These are phyloP conservation scores for Silene conica DNA, from an alignment of 148 eudicot species.

Conservation along the genomic window DNA sequence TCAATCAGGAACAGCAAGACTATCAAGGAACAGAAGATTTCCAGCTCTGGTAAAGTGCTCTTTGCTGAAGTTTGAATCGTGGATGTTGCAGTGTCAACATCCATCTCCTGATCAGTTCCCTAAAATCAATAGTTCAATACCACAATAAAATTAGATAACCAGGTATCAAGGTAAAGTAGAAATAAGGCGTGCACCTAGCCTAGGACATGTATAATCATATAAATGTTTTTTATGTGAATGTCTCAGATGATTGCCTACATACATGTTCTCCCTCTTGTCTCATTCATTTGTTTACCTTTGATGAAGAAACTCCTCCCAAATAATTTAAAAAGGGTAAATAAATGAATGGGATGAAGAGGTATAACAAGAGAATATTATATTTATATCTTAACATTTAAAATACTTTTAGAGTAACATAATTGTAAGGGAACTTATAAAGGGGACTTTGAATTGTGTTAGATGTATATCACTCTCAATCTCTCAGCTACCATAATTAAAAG, in stretches of 20 bases:
- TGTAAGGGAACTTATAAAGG: not conserved
- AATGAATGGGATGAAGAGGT: too few species aligned
- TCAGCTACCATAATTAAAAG: too few species aligned
- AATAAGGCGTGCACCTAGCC: too few species aligned
- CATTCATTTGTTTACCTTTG: too few species aligned
- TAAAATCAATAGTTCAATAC: constrained; percentile 24
- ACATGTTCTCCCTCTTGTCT: not conserved
- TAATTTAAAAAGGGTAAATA: too few species aligned
- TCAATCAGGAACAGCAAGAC: constrained; percentile 74
- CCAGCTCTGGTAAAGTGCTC: constrained; percentile 76
- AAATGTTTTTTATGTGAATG: not conserved
- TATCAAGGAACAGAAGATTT: constrained; percentile 77
- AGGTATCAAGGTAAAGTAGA: not conserved
- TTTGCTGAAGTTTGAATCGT: constrained; percentile 55
- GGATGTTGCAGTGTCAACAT: constrained; percentile 81
- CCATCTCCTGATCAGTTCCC: constrained; percentile 85
- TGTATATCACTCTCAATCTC: too few species aligned
- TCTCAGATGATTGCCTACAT: not conserved
- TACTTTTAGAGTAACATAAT: not conserved
- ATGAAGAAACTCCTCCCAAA: too few species aligned
- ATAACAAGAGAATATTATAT: not conserved
- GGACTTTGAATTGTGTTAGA: not conserved
- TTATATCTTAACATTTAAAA: not conserved
- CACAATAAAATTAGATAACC: not conserved
- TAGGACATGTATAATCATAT: too few species aligned